These are phyloP conservation scores for Tolypocladium sp. DNA, from an alignment of 2,329 filamentous ascomycete genomes.

Conservation along the genomic window DNA sequence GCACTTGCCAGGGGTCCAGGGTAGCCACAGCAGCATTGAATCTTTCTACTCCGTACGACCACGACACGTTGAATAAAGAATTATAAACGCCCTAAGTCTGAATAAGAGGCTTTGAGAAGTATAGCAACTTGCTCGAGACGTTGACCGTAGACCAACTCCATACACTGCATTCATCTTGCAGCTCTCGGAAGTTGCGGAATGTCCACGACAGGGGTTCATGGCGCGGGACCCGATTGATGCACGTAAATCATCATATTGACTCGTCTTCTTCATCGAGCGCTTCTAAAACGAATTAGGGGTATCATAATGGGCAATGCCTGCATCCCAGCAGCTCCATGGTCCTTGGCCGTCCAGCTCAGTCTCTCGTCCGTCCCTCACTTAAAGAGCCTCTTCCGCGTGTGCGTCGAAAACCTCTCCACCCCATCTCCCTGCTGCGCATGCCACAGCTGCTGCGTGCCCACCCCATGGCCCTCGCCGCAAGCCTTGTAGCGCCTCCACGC, in stretches of 20 bases:
- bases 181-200: no score
- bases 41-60: not conserved
- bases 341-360: not conserved
- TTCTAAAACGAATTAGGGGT: not conserved
- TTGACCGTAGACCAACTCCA: not conserved
- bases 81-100: not conserved
- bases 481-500: constrained; percentile 60
- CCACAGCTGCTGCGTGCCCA: constrained; percentile 52
- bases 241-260: not conserved
- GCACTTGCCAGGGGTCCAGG: not conserved
- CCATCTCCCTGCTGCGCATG: constrained; percentile 51
- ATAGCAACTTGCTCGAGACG: not conserved
- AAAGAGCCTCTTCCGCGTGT: constrained; percentile 44
- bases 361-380: constrained; percentile 23
- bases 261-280: not conserved
- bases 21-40: not conserved
- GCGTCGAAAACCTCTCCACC: constrained; percentile 47
- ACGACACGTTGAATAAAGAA: not conserved
- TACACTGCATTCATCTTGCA: not conserved
- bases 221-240: not conserved
- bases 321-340: not conserved
- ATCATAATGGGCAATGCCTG: not conserved
- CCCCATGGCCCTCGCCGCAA: constrained; percentile 52
- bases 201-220: not conserved
- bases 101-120: not conserved